phyloP scores from a whole-genome alignment of 306 rosid genomes.

The cucumber (Cucumis sativus) region DNA sequence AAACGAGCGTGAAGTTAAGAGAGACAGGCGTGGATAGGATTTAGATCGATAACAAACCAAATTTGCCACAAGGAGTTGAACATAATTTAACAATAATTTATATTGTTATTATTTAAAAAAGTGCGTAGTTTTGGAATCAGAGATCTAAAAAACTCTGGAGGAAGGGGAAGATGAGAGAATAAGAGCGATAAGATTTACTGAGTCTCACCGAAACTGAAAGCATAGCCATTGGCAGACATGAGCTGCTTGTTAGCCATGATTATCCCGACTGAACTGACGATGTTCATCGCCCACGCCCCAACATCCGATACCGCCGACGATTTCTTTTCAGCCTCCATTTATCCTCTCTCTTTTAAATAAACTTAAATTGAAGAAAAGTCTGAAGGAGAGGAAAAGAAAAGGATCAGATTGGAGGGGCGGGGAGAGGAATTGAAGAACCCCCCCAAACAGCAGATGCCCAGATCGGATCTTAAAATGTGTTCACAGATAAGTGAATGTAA shows the following conservation, averaged over 20 bases:
- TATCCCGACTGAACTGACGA: constrained; percentile 78
- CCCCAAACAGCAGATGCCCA: constrained; percentile 3
- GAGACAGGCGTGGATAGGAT: background rate
- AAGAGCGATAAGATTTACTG: constrained; percentile 5
- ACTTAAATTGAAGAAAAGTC: too few relatives aligned
- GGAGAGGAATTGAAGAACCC: background rate
- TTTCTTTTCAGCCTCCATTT: constrained; percentile 67
- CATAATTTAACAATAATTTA: background rate
- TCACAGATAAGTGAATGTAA: constrained; percentile 1
- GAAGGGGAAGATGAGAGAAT: background rate
- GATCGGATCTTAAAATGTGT: constrained; percentile 9
- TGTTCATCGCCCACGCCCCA: constrained; percentile 91
- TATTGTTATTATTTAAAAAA: background rate
- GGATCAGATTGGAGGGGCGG: background rate
- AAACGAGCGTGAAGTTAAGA: background rate
- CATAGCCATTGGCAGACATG: constrained; percentile 69
- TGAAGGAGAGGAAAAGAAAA: background rate
- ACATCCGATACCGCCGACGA: constrained; percentile 50
- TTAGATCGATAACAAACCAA: background rate
- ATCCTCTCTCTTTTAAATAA: background rate
- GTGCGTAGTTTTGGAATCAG: background rate
- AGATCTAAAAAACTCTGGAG: constrained; percentile 1
- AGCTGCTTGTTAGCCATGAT: constrained; percentile 91
- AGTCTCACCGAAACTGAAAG: constrained; percentile 53
- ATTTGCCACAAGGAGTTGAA: background rate